Evolutionary conservation across 1,139 yeast species (phyloP).

Genomic region (Starmera stellimalicola): DNA sequence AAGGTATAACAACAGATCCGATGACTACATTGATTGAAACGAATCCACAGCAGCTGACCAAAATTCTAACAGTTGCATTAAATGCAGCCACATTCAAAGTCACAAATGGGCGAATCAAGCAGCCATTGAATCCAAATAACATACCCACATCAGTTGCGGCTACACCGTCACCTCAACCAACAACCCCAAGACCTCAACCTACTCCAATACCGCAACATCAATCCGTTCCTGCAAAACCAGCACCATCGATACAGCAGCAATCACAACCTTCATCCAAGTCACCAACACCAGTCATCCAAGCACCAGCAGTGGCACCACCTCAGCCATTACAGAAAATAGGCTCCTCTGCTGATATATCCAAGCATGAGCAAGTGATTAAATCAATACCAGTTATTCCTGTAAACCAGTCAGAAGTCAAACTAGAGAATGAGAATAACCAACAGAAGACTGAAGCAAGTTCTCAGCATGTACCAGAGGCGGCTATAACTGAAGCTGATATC

Average conservation of each 20-base stretch:
- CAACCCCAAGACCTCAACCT: constrained; percentile 2
- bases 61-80: constrained; percentile 73
- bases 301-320: neutral
- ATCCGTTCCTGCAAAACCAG: neutral
- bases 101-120: constrained; percentile 33
- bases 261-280: neutral
- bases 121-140: constrained; percentile 19
- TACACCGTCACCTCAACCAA: constrained; percentile 7
- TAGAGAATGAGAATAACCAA: no score
- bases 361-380: no score
- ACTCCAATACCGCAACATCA: neutral
- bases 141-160: constrained; percentile 17
- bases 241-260: neutral
- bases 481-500: no score
- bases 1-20: constrained; percentile 77
- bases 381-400: no score
- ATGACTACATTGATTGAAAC: constrained; percentile 72
- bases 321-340: no score
- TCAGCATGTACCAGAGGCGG: no score
- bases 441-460: no score
- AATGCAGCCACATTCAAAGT: constrained; percentile 68
- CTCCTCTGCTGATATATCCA: neutral
- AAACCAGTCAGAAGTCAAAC: no score
- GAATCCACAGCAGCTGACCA: constrained; percentile 81
- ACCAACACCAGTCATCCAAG: neutral